Conservation (phyloP, 2,329 filamentous ascomycete genomes). For the Monilinia fructigena region DNA sequence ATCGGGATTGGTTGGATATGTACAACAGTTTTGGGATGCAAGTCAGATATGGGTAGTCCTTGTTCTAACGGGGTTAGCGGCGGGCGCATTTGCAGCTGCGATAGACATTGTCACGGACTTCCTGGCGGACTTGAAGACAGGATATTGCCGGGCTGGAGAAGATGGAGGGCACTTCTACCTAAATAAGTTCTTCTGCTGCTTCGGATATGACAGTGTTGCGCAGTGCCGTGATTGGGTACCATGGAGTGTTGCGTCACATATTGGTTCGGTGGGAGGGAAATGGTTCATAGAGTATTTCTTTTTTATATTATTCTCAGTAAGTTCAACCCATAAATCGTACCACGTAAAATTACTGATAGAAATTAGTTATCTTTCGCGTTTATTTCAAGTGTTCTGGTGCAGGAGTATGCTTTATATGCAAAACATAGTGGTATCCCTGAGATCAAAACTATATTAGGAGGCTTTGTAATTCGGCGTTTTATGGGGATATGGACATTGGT, state of each 20-base stretch:
- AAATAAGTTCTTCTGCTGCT: slow-evolving; percentile 88
- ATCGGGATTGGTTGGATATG: slow-evolving; percentile 68
- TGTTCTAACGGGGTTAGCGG: slow-evolving; percentile 78
- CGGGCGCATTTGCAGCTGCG: slow-evolving; percentile 78
- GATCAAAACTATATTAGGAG: slow-evolving; percentile 93
- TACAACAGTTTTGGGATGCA: slow-evolving; percentile 73
- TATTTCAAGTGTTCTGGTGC: slow-evolving; percentile 75
- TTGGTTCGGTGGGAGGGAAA: slow-evolving; percentile 63
- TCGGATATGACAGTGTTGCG: slow-evolving; percentile 79
- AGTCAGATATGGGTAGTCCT: slow-evolving; percentile 92
- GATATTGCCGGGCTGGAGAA: slow-evolving; percentile 74
- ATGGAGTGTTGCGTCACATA: slow-evolving; percentile 75
- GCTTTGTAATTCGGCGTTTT: slow-evolving; percentile 87
- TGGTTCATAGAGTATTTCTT: slow-evolving; percentile 87
- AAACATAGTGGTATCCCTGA: slow-evolving; percentile 96
- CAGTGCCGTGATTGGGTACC: slow-evolving; percentile 84
- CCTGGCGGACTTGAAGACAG: slow-evolving; percentile 88
- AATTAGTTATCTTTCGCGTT: slow-evolving; percentile 71
- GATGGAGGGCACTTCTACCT: slow-evolving; percentile 89
- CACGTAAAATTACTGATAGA: background rate
- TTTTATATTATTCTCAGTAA: slow-evolving; percentile 79
- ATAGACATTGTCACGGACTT: slow-evolving; percentile 92
- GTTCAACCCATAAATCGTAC: slow-evolving; percentile 35
- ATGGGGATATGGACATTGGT: slow-evolving; percentile 84
- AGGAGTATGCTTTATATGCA: slow-evolving; percentile 81